Evolutionary conservation across 345 rosid genomes (phyloP).

Genomic region (Passiflora organensis): DNA sequence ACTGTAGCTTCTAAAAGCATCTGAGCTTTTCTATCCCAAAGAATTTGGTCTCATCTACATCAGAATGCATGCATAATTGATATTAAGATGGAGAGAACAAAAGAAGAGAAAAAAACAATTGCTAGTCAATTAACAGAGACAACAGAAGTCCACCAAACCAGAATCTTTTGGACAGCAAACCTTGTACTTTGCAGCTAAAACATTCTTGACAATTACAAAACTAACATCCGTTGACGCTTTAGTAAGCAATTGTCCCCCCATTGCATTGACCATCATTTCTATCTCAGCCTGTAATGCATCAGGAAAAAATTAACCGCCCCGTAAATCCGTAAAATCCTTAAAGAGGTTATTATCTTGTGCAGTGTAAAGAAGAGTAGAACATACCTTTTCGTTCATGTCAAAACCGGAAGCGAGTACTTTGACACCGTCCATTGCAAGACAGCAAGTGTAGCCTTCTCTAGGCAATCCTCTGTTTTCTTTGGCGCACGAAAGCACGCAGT

Average conservation of each 20-base stretch:
- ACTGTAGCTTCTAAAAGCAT: too few species aligned
- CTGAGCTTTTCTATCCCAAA: background rate
- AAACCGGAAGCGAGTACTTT: constrained; percentile 90
- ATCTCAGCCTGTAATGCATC: constrained; percentile 58
- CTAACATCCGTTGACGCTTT: constrained; percentile 67
- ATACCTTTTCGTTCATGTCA: constrained; percentile 69
- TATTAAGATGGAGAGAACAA: too few species aligned
- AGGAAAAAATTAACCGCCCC: too few species aligned
- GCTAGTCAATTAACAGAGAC: too few species aligned
- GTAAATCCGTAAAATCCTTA: too few species aligned
- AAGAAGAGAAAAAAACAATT: too few species aligned
- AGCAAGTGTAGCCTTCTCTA: constrained; percentile 73
- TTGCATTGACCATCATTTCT: constrained; percentile 63
- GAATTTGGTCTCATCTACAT: background rate
- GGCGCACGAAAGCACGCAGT: constrained; percentile 82
- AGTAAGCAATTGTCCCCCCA: constrained; percentile 69
- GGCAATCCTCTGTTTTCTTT: constrained; percentile 72
- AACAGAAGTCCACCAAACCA: too few species aligned
- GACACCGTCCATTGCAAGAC: constrained; percentile 91
- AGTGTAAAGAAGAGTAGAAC: background rate
- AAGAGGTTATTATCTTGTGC: too few species aligned
- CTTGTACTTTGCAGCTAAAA: constrained; percentile 94
- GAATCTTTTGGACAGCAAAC: constrained; percentile 30
- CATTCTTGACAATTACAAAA: constrained; percentile 83
- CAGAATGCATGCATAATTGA: background rate